Percentiles rank a stretch among this genome's conserved stretches.
These are phyloP conservation scores for Lasiosphaeria ovina DNA, from an alignment of 495 filamentous ascomycete genomes.

Conservation along the genomic window DNA sequence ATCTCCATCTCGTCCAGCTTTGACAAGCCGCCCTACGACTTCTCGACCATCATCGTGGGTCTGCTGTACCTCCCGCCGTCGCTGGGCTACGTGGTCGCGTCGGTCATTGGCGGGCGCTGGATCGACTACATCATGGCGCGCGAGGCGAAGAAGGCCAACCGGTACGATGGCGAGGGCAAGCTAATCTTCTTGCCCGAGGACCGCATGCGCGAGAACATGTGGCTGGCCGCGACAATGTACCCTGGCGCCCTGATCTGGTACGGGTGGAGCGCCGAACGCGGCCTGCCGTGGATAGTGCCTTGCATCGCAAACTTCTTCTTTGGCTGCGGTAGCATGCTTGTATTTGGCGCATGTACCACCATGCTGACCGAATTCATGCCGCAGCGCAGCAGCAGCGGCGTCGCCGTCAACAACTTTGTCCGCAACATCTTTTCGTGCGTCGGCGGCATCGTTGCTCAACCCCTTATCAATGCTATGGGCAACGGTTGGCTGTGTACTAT, in stretches of 20 bases:
- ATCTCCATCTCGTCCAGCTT: constrained; percentile 80
- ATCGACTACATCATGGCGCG: constrained; percentile 87
- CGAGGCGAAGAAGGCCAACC: constrained; percentile 67
- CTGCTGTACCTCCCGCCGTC: constrained; percentile 80
- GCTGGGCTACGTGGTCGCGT: constrained; percentile 73
- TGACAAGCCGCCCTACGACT: constrained; percentile 69
- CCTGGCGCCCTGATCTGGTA: constrained; percentile 68
- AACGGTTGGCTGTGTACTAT: constrained; percentile 89
- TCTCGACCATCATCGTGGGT: constrained; percentile 68
- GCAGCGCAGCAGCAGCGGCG: constrained; percentile 64
- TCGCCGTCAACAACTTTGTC: constrained; percentile 84
- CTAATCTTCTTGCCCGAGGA: constrained; percentile 80
- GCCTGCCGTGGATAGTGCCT: constrained; percentile 44
- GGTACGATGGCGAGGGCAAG: constrained; percentile 68
- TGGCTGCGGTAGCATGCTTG: constrained; percentile 83
- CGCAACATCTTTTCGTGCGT: constrained; percentile 84
- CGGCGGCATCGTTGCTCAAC: constrained; percentile 69
- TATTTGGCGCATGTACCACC: constrained; percentile 74
- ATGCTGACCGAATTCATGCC: constrained; percentile 94
- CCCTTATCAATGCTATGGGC: constrained; percentile 77
- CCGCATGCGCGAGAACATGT: constrained; percentile 86
- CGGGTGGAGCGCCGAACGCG: constrained; percentile 47
- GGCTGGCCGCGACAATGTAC: constrained; percentile 73
- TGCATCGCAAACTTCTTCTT: constrained; percentile 86
- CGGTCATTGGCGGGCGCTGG: constrained; percentile 77